Conservation (phyloP, 768 basidiomycete species). For the Boletus rubropictus region DNA sequence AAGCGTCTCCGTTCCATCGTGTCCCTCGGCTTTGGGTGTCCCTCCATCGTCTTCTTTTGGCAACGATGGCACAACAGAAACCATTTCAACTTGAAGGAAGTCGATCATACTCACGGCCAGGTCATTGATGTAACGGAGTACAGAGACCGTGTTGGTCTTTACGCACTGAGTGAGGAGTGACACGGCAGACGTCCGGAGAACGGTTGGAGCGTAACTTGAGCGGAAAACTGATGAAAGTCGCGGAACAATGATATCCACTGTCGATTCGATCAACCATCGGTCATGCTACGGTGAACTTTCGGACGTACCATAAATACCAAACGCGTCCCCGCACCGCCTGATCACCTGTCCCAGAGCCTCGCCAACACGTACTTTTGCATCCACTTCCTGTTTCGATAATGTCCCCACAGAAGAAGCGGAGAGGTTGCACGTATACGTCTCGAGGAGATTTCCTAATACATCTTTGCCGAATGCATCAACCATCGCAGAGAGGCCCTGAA, state of each 20-base stretch:
- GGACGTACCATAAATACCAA: slow-evolving; percentile 63
- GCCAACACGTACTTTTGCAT: slow-evolving; percentile 69
- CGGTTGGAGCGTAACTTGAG: slow-evolving; percentile 55
- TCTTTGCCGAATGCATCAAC: slow-evolving; percentile 65
- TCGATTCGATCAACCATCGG: slow-evolving; percentile 4
- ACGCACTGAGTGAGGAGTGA: slow-evolving; percentile 72
- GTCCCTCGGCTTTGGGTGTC: slow-evolving; percentile 3
- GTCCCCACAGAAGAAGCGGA: slow-evolving; percentile 32
- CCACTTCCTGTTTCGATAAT: slow-evolving; percentile 59
- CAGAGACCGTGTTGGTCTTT: slow-evolving; percentile 54
- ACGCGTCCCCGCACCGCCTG: slow-evolving; percentile 59
- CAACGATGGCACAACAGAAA: slow-evolving; percentile 19
- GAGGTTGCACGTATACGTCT: slow-evolving; percentile 56
- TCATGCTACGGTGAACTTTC: background rate
- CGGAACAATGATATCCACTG: slow-evolving; percentile 71
- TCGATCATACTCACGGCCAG: slow-evolving; percentile 68
- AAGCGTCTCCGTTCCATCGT: slow-evolving; percentile 25
- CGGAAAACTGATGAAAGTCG: slow-evolving; percentile 62
- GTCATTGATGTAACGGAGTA: slow-evolving; percentile 58
- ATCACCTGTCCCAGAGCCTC: slow-evolving; percentile 82
- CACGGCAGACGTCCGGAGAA: slow-evolving; percentile 62
- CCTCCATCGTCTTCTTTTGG: slow-evolving; percentile 16
- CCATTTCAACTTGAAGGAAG: slow-evolving; percentile 62
- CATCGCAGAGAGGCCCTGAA: slow-evolving; percentile 85
- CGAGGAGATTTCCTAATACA: slow-evolving; percentile 61